Conservation (phyloP, 257 asterid species). For the Thymus quinquecostatus region DNA sequence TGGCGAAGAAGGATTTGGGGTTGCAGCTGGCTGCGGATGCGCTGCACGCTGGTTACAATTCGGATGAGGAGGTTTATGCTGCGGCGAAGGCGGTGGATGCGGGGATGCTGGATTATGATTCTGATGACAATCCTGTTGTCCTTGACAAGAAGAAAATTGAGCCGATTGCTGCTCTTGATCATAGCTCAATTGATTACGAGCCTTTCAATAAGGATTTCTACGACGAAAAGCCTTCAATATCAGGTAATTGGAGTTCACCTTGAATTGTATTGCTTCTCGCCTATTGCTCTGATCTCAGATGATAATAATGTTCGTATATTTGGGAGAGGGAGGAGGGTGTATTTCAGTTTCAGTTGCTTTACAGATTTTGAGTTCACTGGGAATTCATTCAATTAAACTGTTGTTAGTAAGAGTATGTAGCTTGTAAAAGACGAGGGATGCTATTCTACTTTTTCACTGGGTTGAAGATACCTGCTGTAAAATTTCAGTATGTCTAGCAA, state of each 20-base stretch:
- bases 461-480: neutral
- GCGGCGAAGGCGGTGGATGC: conserved; percentile 99
- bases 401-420: neutral
- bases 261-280: neutral
- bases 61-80: conserved; percentile 99
- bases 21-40: conserved; percentile 95
- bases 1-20: conserved; percentile 90
- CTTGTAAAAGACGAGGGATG: neutral
- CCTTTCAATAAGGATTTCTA: conserved; percentile 90
- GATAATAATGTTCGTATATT: neutral
- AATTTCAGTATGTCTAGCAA: neutral
- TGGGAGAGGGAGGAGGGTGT: neutral
- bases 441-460: neutral
- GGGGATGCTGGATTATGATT: conserved; percentile 83
- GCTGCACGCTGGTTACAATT: conserved; percentile 90
- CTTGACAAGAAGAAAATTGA: conserved; percentile 89
- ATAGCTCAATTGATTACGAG: conserved; percentile 72
- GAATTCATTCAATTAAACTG: neutral
- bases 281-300: neutral
- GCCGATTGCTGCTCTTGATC: conserved; percentile 87
- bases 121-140: conserved; percentile 89
- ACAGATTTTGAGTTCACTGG: neutral
- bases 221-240: conserved; percentile 86
- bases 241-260: conserved; percentile 51
- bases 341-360: neutral